These are phyloP conservation scores for Botrytis pseudocinerea DNA, from an alignment of 2,329 filamentous ascomycete species.

Conservation along the genomic window DNA sequence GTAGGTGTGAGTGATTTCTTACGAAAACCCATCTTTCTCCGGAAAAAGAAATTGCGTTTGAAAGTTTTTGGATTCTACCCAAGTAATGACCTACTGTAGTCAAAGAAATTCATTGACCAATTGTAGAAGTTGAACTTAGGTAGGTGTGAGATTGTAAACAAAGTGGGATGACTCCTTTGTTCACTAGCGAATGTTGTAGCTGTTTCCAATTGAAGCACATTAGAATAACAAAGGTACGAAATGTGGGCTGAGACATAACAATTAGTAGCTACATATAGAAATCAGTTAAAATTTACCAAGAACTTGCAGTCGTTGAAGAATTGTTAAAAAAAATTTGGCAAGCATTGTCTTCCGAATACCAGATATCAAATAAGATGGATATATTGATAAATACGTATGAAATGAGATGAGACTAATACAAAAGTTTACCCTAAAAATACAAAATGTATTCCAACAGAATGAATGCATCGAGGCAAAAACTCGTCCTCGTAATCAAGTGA, in stretches of 20 bases:
- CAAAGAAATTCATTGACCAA: constrained; percentile 8
- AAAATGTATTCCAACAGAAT: neutral
- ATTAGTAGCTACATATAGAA: neutral
- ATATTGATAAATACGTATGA: neutral
- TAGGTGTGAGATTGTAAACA: neutral
- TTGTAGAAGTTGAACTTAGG: neutral
- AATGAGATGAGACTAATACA: constrained; percentile 12
- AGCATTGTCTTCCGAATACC: neutral
- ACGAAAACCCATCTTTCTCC: neutral
- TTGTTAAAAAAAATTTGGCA: neutral
- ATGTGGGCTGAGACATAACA: neutral
- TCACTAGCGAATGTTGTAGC: constrained; percentile 6
- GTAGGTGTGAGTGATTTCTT: neutral
- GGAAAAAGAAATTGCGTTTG: neutral
- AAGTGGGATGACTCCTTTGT: constrained; percentile 13
- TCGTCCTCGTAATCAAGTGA: neutral
- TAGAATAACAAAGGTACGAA: neutral
- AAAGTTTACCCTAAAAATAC: neutral
- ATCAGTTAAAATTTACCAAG: neutral
- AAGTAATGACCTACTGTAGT: neutral
- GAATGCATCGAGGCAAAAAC: neutral
- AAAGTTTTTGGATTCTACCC: neutral
- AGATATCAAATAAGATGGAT: neutral
- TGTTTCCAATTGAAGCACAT: neutral
- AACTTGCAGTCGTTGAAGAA: neutral